Base-by-base conservation (phyloP, 2,329 filamentous ascomycete genomes). In the Scedosporium apiospermum region DNA sequence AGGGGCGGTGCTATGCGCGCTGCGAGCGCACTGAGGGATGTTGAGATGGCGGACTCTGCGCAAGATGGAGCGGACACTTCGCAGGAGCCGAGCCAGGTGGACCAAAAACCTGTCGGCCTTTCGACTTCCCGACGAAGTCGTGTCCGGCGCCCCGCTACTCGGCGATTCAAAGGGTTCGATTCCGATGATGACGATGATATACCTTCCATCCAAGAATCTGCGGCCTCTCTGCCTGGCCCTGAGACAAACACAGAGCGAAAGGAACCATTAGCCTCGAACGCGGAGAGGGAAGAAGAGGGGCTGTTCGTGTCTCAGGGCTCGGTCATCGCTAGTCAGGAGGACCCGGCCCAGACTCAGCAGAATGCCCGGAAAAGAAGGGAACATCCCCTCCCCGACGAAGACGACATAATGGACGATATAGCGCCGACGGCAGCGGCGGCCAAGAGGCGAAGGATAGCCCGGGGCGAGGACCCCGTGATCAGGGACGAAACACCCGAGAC, bases 381-480 rank as follows among this genome's bases (percentile, higher is more conserved):
- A 3, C 75, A 78, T 1, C 73, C 76, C 4, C 66, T 77, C 0
- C 72, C 71, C 0, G 74, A 79, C 12, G 70, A 72, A 60, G 75
- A 84, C 62, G 83, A 88, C 55, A 74, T 89, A 7, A 84, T 93
- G 72, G 86, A 91, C 14, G 80, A 82, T 23, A 82, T 96, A 62
- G 86, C 93, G 1, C 90, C 92, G 0, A 90, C 88, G 1, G 87
- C 90, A 3, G 86, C 88, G 30, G 86, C 86, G 4, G 84, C 92
- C 70, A 98, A 96, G 72, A 85, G 87, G n/a, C 87, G 89, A 23
- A 86, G 88, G 27, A 79, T 90, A 21, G 87, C 84, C 65, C 80
- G 81, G 60, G 81, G 82, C 55, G 75, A 81, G 67, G 76, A 6
- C 71, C 75, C 34, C 69, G 72, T 57, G 69, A 57, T 62, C 64